Conservation (phyloP, 2,329 filamentous ascomycete species). For the Drechslerella coelobrocha region DNA sequence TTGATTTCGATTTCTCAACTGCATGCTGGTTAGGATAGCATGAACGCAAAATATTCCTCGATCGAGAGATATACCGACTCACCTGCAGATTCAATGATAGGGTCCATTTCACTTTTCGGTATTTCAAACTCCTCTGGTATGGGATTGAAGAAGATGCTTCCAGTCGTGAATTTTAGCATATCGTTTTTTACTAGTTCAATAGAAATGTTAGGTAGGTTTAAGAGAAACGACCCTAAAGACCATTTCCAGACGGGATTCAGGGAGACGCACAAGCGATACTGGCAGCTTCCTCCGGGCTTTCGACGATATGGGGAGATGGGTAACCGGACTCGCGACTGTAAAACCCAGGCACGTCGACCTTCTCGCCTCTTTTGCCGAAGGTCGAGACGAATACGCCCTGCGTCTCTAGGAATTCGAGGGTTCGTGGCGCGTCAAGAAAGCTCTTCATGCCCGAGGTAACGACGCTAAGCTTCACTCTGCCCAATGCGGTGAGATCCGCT, state of each 20-base stretch:
- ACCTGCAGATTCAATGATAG: slow-evolving; percentile 72
- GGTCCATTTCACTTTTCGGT: slow-evolving; percentile 73
- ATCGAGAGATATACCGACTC: slow-evolving; percentile 55
- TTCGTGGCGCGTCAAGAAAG: slow-evolving; percentile 89
- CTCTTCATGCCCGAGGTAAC: slow-evolving; percentile 92
- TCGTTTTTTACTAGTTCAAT: slow-evolving; percentile 61
- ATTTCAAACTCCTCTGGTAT: slow-evolving; percentile 76
- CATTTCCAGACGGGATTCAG: not conserved
- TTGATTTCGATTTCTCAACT: slow-evolving; percentile 65
- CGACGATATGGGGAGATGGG: slow-evolving; percentile 76
- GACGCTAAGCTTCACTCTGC: slow-evolving; percentile 85
- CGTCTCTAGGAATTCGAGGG: slow-evolving; percentile 77
- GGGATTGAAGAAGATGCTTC: slow-evolving; percentile 87
- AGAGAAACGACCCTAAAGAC: slow-evolving; percentile 18
- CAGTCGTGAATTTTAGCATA: slow-evolving; percentile 77
- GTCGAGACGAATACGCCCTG: slow-evolving; percentile 79
- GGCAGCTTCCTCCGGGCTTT: slow-evolving; percentile 80
- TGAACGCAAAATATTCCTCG: not conserved
- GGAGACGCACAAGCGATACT: slow-evolving; percentile 72
- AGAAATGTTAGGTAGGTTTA: not conserved
- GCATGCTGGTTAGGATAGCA: not conserved
- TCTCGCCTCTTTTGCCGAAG: slow-evolving; percentile 73
- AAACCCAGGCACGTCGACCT: slow-evolving; percentile 87
- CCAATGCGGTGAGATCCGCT: slow-evolving; percentile 91
- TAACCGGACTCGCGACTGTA: slow-evolving; percentile 87